These are phyloP conservation scores for Amorphotheca resinae DNA, from an alignment of 495 filamentous ascomycete genomes.

Conservation along the genomic window DNA sequence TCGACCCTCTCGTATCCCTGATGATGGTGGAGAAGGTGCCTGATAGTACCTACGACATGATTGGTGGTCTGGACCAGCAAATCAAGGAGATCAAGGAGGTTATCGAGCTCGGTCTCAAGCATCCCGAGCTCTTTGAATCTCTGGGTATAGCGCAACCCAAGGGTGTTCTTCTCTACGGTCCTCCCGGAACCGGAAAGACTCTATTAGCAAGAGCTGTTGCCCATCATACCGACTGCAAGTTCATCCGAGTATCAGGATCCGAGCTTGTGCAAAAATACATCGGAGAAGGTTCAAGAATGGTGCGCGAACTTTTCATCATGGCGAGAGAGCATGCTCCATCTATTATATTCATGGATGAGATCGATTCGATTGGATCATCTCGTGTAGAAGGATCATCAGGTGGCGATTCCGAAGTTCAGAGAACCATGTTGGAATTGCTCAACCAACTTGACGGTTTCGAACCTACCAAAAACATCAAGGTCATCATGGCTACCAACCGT, in stretches of 20 bases:
- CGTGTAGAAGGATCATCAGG: slow-evolving; percentile 91
- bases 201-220: slow-evolving; percentile 90
- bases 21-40: slow-evolving; percentile 99
- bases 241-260: slow-evolving; percentile 92
- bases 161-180: slow-evolving; percentile 92
- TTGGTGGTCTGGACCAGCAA: slow-evolving; percentile 95
- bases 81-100: slow-evolving; percentile 99
- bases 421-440: slow-evolving; percentile 96
- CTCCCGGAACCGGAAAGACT: slow-evolving; percentile 95
- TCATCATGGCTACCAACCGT: slow-evolving; percentile 98
- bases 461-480: slow-evolving; percentile 99
- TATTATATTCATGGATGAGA: slow-evolving; percentile 99
- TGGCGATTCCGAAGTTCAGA: slow-evolving; percentile 97
- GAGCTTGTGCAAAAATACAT: slow-evolving; percentile 99
- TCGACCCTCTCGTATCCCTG: slow-evolving; percentile 97
- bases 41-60: slow-evolving; percentile 99
- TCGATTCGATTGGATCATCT: slow-evolving; percentile 95
- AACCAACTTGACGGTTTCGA: slow-evolving; percentile 99
- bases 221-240: slow-evolving; percentile 97
- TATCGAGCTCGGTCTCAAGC: slow-evolving; percentile 95
- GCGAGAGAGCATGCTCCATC: slow-evolving; percentile 96
- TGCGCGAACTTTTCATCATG: slow-evolving; percentile 98
- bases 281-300: slow-evolving; percentile 95
- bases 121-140: slow-evolving; percentile 96
- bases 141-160: slow-evolving; percentile 97